These are phyloP conservation scores for Solanum sitiens DNA, from an alignment of 257 asterid genomes.

Conservation along the genomic window DNA sequence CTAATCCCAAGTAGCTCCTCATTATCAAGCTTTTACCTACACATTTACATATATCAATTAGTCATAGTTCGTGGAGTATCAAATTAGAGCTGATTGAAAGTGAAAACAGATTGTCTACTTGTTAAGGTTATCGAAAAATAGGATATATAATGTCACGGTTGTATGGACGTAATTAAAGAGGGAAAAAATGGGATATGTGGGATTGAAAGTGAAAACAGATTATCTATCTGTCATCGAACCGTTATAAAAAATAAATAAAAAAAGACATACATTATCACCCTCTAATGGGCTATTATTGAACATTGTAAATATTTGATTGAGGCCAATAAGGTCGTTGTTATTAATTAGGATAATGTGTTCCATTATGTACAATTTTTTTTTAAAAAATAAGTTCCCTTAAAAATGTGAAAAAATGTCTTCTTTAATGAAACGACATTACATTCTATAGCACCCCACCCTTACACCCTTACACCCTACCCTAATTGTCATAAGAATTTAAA, in stretches of 20 bases:
- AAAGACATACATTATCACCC: neutral
- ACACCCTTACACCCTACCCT: neutral
- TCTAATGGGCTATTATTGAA: neutral
- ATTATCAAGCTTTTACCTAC: neutral
- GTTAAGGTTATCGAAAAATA: neutral
- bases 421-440: neutral
- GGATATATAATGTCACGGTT: neutral
- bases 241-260: no score
- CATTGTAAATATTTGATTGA: neutral
- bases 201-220: neutral
- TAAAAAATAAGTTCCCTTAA: neutral
- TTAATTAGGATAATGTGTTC: neutral
- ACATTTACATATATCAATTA: neutral
- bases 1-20: slow-evolving; percentile 5
- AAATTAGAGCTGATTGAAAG: neutral
- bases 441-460: neutral
- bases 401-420: no score
- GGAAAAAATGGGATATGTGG: neutral
- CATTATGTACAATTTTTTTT: neutral
- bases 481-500: neutral
- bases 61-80: neutral
- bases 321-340: neutral
- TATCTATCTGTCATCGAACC: neutral
- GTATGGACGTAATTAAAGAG: neutral
- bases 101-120: neutral